Evolutionary conservation across 176 grass and related monocot species (phyloP).

Genomic region (Tillandsia fasciculata): DNA sequence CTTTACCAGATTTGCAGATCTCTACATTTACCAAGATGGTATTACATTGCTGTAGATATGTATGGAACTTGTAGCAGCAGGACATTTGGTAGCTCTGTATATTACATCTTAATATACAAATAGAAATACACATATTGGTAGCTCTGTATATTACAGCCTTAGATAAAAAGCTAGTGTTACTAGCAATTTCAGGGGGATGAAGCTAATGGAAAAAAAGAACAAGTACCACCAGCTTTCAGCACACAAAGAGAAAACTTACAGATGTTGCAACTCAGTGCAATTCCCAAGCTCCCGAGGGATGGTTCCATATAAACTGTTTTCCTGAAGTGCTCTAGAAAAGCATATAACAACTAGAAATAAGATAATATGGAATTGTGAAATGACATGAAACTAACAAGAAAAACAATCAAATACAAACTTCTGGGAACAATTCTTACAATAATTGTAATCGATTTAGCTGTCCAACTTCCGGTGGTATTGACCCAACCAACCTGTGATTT

Average conservation of each 20-base stretch:
- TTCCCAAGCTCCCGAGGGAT: constrained; percentile 91
- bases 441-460: constrained; percentile 61
- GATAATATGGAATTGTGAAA: constrained; percentile 6
- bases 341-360: constrained; percentile 19
- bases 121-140: too few species aligned
- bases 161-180: background rate
- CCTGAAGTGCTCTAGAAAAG: constrained; percentile 68
- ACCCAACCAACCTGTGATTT: constrained; percentile 74
- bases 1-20: too few species aligned
- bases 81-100: too few species aligned
- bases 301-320: constrained; percentile 86
- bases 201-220: background rate
- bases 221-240: background rate
- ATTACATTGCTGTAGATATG: too few species aligned
- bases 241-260: constrained; percentile 47
- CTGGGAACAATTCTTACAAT: constrained; percentile 49
- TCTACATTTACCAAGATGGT: too few species aligned
- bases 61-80: too few species aligned
- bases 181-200: background rate
- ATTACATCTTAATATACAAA: too few species aligned
- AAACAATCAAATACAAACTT: constrained; percentile 1
- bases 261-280: constrained; percentile 63
- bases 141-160: too few species aligned
- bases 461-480: constrained; percentile 94
- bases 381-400: constrained; percentile 9